Conservation (phyloP, 257 asterid species). For the Nicotiana undulata region DNA sequence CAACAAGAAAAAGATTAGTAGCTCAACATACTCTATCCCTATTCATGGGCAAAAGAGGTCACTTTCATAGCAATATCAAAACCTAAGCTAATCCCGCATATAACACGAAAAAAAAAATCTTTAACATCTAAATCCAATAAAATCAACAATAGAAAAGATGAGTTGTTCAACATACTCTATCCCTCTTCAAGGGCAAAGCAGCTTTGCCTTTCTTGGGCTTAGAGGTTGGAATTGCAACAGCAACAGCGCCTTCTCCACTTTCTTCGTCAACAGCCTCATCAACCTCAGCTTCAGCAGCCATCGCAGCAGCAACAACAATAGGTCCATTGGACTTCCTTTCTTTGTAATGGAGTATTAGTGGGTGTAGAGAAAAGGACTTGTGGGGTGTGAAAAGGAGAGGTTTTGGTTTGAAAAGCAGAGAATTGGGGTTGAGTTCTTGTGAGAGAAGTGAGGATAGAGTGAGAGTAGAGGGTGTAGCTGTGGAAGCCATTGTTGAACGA, state of each 20-base stretch:
- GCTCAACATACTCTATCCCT: not conserved
- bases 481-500: constrained; percentile 20
- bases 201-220: constrained; percentile 95
- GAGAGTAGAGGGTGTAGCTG: constrained; percentile 14
- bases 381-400: constrained; percentile 7
- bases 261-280: constrained; percentile 36
- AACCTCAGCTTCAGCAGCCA: constrained; percentile 45
- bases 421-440: constrained; percentile 23
- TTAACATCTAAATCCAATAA: not conserved
- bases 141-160: not conserved
- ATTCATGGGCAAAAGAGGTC: not conserved
- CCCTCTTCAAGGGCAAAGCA: constrained; percentile 76
- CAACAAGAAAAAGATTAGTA: not conserved
- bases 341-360: constrained; percentile 15
- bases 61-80: not conserved
- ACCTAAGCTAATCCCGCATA: not conserved
- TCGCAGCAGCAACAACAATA: constrained; percentile 25
- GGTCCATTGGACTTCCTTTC: constrained; percentile 29
- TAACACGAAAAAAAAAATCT: not conserved
- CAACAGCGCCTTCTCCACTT: constrained; percentile 29
- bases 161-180: constrained; percentile 44
- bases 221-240: constrained; percentile 34
- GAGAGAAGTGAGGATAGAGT: constrained; percentile 17
- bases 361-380: constrained; percentile 8
- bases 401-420: constrained; percentile 13